Conservation (phyloP, 1,284 basidiomycete species). For the Porodaedalea pini region DNA sequence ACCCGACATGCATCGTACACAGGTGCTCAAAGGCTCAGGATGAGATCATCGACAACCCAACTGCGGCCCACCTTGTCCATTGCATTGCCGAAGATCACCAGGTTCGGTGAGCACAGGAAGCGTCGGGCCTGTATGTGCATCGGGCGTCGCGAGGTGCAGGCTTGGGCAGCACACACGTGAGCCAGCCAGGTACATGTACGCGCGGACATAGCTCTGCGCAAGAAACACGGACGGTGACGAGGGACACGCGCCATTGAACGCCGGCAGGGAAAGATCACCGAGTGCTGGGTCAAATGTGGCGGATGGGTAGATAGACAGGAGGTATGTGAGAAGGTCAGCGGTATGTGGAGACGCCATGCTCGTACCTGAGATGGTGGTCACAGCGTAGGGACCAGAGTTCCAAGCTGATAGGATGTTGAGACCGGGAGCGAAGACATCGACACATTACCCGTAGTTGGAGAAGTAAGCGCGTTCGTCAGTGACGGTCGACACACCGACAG, state of each 20-base stretch:
- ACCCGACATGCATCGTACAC: too few species aligned
- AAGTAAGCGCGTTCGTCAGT: conserved; percentile 87
- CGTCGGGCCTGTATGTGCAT: conserved; percentile 39
- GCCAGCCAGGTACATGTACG: conserved; percentile 53
- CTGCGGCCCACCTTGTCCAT: conserved; percentile 34
- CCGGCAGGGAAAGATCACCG: conserved; percentile 29
- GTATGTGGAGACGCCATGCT: conserved; percentile 71
- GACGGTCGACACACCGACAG: conserved; percentile 83
- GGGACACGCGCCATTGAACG: neutral
- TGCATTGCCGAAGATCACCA: conserved; percentile 83
- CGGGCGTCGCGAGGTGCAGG: conserved; percentile 55
- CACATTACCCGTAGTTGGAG: conserved; percentile 75
- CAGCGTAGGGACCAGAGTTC: conserved; percentile 52
- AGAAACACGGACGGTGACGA: conserved; percentile 27
- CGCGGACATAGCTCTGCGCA: conserved; percentile 47
- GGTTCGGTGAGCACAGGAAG: conserved; percentile 60
- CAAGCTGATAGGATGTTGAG: conserved; percentile 81
- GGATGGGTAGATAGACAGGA: conserved; percentile 76
- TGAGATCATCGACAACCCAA: conserved; percentile 16
- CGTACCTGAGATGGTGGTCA: conserved; percentile 71
- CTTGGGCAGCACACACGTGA: conserved; percentile 54
- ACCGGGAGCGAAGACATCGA: conserved; percentile 82
- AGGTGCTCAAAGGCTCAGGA: conserved; percentile 9
- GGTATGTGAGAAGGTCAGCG: conserved; percentile 79
- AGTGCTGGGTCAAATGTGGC: conserved; percentile 52